These are phyloP conservation scores for Ogataea paraovalis DNA, from an alignment of 805 yeast genomes.

Conservation along the genomic window DNA sequence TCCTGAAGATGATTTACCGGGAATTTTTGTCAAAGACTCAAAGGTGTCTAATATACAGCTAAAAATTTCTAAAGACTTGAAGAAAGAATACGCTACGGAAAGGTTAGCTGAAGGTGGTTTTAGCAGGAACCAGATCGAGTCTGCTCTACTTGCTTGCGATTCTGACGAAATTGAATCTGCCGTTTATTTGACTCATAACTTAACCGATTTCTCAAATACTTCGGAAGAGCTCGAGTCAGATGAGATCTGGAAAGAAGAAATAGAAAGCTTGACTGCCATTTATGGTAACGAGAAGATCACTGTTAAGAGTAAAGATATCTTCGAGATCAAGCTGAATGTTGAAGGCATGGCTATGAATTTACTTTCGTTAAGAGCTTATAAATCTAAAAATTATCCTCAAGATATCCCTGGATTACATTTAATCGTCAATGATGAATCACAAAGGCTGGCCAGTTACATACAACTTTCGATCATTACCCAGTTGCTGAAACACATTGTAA, in stretches of 20 bases:
- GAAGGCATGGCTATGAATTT: slow-evolving; percentile 28
- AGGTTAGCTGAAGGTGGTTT: slow-evolving; percentile 65
- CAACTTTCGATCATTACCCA: slow-evolving; percentile 52
- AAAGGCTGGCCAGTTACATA: slow-evolving; percentile 65
- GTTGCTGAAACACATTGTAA: slow-evolving; percentile 40
- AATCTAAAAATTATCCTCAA: slow-evolving; percentile 55
- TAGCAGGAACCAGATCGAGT: slow-evolving; percentile 58
- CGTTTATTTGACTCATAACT: slow-evolving; percentile 41
- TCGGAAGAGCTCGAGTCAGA: slow-evolving; percentile 14
- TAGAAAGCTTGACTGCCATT: slow-evolving; percentile 61
- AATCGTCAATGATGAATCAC: slow-evolving; percentile 36
- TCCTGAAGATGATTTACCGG: slow-evolving; percentile 92
- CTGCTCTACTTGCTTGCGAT: slow-evolving; percentile 38
- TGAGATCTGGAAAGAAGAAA: slow-evolving; percentile 70
- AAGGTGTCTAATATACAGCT: slow-evolving; percentile 56
- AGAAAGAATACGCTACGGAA: slow-evolving; percentile 53
- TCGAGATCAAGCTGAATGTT: slow-evolving; percentile 33
- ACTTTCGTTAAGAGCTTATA: slow-evolving; percentile 37
- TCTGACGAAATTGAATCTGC: slow-evolving; percentile 50
- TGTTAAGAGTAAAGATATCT: slow-evolving; percentile 24
- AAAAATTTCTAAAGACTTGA: slow-evolving; percentile 48
- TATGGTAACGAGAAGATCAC: slow-evolving; percentile 45
- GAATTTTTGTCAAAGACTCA: slow-evolving; percentile 50
- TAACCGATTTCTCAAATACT: slow-evolving; percentile 21
- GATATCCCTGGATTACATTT: slow-evolving; percentile 68